Base-by-base conservation (phyloP, 2,329 filamentous ascomycete species). In the Ambrosiella xylebori region DNA sequence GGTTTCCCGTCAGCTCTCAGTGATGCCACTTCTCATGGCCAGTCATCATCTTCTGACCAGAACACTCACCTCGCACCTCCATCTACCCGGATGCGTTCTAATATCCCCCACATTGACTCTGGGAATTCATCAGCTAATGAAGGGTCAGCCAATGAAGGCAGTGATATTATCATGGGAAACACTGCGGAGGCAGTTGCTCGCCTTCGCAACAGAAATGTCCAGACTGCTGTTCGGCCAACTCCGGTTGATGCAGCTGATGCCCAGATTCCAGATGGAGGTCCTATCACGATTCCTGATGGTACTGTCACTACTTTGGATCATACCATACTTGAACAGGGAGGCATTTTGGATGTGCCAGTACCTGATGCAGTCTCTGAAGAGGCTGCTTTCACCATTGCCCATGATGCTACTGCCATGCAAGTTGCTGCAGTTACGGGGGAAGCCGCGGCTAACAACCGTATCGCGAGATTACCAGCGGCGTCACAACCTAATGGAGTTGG, bases 361-460 rank as follows among this genome's bases (percentile, higher is more conserved):
- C 85, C 88, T 7, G 85, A 85, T 1, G 85, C 85, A 39, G 85
- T 86, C 2, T 90, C 89, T 0, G 88, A 93, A 65, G 80, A 86
- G 11, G 89, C 91, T 59, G 88, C 89, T 0, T 96, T 97, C 71
- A 94, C 95, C 71, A 94, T 96, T 65, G 89, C 87, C 6, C 91
- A 96, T 69, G 84, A 86, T 57, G 84, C 84, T 53, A 81, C 85
- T 40, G 89, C 95, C 66, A 88, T 88, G 54, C 95, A 88, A 69
- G 84, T 91, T 59, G 81, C 84, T 64, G 81, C 81, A 60, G 78
- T 80, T 39, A 79, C 84, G 2, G 82, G 85, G 50, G 74, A 76
- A 7, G 82, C 84, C 15, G 79, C 82, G 9, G 71, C 81, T 35
- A 80, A 91, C 62, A 54, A 54, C 13, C 41, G 58, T 37, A 40